Conservation (phyloP, 495 filamentous ascomycete species). For the Poronia punctata region DNA sequence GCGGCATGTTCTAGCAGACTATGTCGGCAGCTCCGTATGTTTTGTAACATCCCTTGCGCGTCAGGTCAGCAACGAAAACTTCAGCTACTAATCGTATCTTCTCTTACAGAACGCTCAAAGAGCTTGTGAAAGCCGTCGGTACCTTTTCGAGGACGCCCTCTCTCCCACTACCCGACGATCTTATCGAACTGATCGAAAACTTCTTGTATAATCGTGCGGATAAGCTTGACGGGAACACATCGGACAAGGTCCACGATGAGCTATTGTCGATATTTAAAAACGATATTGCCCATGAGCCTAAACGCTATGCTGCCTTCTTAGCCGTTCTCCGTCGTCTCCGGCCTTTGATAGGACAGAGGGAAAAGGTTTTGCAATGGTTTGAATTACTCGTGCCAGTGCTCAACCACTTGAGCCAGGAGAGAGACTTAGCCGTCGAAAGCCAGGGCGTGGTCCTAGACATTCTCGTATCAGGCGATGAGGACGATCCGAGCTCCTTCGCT, state of each 20-base stretch:
- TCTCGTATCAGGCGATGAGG: slow-evolving; percentile 52
- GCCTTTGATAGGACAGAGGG: slow-evolving; percentile 48
- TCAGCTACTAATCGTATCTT: neutral
- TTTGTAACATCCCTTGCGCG: neutral
- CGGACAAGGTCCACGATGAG: slow-evolving; percentile 60
- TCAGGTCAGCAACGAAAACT: slow-evolving; percentile 7
- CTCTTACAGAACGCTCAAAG: slow-evolving; percentile 46
- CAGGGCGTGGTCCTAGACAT: slow-evolving; percentile 50
- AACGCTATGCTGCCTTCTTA: slow-evolving; percentile 55
- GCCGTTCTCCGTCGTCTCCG: slow-evolving; percentile 51
- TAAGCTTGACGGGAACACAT: slow-evolving; percentile 50
- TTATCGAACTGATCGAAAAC: slow-evolving; percentile 47
- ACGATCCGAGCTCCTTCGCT: slow-evolving; percentile 30
- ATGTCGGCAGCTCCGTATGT: slow-evolving; percentile 29
- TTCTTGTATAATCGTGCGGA: slow-evolving; percentile 54
- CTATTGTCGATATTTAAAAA: slow-evolving; percentile 53
- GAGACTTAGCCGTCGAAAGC: slow-evolving; percentile 51
- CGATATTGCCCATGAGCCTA: slow-evolving; percentile 43
- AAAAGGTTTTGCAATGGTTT: slow-evolving; percentile 58
- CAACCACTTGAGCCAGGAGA: slow-evolving; percentile 48
- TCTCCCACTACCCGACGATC: slow-evolving; percentile 56
- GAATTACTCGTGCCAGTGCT: slow-evolving; percentile 55
- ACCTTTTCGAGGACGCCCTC: slow-evolving; percentile 43
- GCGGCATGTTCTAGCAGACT: slow-evolving; percentile 11
- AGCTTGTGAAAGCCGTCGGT: slow-evolving; percentile 53